Evolutionary conservation across 2,329 filamentous ascomycete species (phyloP), one percentile per base, ranked within the genome.

Genomic region (Paramyrothecium sp.): DNA sequence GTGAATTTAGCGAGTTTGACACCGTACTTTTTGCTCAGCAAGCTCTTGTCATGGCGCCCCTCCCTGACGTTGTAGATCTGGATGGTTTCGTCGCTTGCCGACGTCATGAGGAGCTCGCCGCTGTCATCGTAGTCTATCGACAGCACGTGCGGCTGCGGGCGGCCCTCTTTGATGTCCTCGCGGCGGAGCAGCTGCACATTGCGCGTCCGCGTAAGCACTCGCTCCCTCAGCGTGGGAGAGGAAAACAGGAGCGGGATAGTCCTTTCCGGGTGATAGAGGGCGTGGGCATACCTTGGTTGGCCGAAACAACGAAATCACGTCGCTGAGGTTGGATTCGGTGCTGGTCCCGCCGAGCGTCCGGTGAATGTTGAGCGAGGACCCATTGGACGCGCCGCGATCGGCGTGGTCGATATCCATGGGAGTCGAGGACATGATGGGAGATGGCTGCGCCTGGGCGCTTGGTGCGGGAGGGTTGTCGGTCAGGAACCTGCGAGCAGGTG

Each of bases 101-200:
- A 91, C 0, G 93, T 91, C 75, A 99, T 92, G 58, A 96, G 84
- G 53, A 94, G 90, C 73, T 97, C 92, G 72, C 95, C 95, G 48
- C 91, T 89, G 76, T 98, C 93, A 73, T 98, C 93, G 71, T 97
- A 99, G 78, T 99, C 94, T 66, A 99, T 85, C 2, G 94, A 98
- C 10, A 95, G 89, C 58, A 97, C 86, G 62, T 87, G 82, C 3
- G 88, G 85, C 53, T 81, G 78, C 11, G 79, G 73, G 57, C 77
- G 76, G 57, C 74, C 75, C 51, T 82, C 81, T 64, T 82, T 84
- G 46, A 78, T 64, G 59, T 84, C 81, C 47, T 86, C 80, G 58
- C 85, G 81, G 50, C 78, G 79, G 64, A 90, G 88, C 19, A 88
- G 81, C 73, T 75, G 38, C 7, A 38, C n/a, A 20, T 30, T 10